Base-by-base conservation (phyloP, 1,284 basidiomycete species). In the Ceratobasidium sp. region DNA sequence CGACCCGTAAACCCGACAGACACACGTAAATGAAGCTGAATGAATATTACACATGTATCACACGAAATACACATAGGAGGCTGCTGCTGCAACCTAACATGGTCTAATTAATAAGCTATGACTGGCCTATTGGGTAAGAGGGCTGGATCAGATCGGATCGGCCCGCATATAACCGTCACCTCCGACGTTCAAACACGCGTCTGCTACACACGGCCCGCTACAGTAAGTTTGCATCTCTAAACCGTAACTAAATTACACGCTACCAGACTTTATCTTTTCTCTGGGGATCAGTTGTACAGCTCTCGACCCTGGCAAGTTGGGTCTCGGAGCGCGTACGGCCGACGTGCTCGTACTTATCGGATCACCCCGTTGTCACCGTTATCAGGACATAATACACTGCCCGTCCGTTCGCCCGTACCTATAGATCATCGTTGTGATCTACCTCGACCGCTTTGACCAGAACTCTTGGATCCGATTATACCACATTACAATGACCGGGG, bases 61-160 rank as follows among this genome's bases (percentile, higher is more conserved):
- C 30, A 33, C 30, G 30, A 33, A 33, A 33, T 33, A 6, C 30
- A 33, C 6, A 6, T 33, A 33, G 30, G 6, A 6, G 30, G 30
- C 30, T 33, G 2, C 30, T 33, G 11, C 23, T 12, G 4, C 23
- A 11, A 7, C 25, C 23, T 28, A 28, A 53, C 8, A 11, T 53
- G 23, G 51, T 30, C 23, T 53, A 30, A 53, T 53, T 28, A 53
- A 53, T 53, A 23, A 14, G 3, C 1, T 53, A 7, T 53, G 51
- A 53, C 51, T 53, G 23, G 23, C 25, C 12, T 28, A 53, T 53
- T 23, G 51, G 51, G 51, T 28, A n/a, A n/a, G n/a, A n/a, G n/a
- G n/a, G n/a, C n/a, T n/a, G 23, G 51, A 28, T 53, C 23, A 53
- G 51, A 53, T 53, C 51, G 23, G 51, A 28, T 28, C 51, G 51